A percentile compares a stretch with the other conserved stretches of the same genome.
phyloP scores from a whole-genome alignment of 441 rosid genomes.

The Croton laevigatus region DNA sequence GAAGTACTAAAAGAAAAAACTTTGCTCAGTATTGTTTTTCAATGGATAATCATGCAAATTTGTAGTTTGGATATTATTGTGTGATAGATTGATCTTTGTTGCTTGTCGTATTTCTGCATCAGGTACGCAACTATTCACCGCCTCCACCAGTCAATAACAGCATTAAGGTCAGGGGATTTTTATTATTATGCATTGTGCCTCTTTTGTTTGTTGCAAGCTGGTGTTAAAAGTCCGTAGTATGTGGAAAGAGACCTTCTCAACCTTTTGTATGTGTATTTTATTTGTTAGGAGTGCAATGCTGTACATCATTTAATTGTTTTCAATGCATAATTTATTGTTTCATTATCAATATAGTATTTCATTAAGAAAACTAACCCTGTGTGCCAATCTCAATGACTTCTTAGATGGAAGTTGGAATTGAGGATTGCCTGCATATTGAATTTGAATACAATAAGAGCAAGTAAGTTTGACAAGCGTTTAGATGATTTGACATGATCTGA shows the following conservation, averaged over 20 bases:
- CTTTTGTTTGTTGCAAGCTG: neutral
- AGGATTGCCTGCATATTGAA: constrained; percentile 98
- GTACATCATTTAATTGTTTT: neutral
- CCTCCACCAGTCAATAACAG: constrained; percentile 79
- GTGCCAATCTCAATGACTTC: constrained; percentile 8
- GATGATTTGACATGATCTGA: neutral
- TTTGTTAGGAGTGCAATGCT: neutral
- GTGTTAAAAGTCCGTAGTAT: neutral
- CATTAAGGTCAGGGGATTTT: constrained; percentile 54
- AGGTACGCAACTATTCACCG: constrained; percentile 83
- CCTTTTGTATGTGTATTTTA: no score
- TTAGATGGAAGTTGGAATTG: constrained; percentile 99
- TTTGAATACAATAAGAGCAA: constrained; percentile 99
- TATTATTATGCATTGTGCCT: neutral
- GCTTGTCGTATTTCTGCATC: constrained; percentile 21
- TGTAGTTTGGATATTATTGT: neutral
- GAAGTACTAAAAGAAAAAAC: neutral
- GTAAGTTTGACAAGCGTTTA: constrained; percentile 44
- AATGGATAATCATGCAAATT: neutral
- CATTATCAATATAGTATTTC: neutral
- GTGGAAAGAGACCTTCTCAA: neutral
- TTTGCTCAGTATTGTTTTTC: neutral
- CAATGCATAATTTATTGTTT: neutral
- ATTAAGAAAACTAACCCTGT: neutral
- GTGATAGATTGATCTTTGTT: constrained; percentile 13